A percentile compares a stretch with the other conserved stretches of the same genome.
Conservation (phyloP, 805 yeast species). For the Metschnikowia proteae region DNA sequence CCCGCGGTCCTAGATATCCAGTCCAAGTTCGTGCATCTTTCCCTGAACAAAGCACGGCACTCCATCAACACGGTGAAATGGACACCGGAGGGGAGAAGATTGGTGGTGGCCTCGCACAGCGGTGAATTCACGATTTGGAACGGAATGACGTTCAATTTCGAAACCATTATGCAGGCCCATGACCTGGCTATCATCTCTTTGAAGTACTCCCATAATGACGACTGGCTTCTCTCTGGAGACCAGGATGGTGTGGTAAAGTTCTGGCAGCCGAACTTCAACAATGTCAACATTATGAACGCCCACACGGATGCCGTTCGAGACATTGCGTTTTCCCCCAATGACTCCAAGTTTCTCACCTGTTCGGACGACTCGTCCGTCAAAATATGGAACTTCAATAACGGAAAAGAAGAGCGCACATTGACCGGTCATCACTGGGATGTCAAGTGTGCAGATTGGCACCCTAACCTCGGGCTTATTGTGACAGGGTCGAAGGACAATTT, state of each 20-base stretch:
- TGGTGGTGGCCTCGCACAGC: conserved; percentile 82
- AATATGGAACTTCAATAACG: conserved; percentile 92
- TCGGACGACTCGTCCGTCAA: conserved; percentile 89
- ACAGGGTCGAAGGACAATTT: conserved; percentile 95
- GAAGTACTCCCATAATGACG: conserved; percentile 83
- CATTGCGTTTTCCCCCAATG: conserved; percentile 85
- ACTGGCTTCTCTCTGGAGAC: conserved; percentile 93
- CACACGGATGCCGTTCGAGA: conserved; percentile 84
- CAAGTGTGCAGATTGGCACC: conserved; percentile 96
- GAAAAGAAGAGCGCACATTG: conserved; percentile 72
- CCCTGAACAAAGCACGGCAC: conserved; percentile 88
- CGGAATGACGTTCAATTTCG: conserved; percentile 91
- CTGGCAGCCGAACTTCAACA: conserved; percentile 98
- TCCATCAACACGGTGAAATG: conserved; percentile 86
- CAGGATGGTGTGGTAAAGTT: conserved; percentile 87
- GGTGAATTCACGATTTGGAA: conserved; percentile 98
- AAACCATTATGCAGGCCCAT: conserved; percentile 98
- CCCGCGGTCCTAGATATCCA: conserved; percentile 58
- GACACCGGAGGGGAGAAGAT: conserved; percentile 95
- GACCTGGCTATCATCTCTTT: conserved; percentile 81
- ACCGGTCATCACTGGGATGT: conserved; percentile 99
- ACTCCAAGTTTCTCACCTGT: conserved; percentile 86
- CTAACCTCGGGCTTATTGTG: conserved; percentile 76
- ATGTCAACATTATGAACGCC: conserved; percentile 74
- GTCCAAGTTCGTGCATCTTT: conserved; percentile 82